These are phyloP conservation scores for Calocybe cyanea DNA, from an alignment of 768 basidiomycete genomes.

Conservation along the genomic window DNA sequence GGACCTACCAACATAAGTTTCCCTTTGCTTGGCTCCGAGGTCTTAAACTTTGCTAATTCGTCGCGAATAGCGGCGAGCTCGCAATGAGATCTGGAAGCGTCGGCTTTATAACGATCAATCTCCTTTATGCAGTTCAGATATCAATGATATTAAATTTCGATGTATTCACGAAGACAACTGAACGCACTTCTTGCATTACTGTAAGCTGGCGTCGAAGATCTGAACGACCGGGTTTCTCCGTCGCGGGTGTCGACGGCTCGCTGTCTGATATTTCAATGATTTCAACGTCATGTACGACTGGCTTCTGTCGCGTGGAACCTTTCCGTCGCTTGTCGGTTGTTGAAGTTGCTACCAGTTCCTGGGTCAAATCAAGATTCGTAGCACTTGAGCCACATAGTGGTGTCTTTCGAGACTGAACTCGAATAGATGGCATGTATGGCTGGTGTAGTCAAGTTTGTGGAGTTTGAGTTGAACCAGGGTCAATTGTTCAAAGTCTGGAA, in stretches of 20 bases:
- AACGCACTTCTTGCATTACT: conserved; percentile 39
- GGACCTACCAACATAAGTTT: conserved; percentile 29
- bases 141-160: neutral
- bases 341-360: neutral
- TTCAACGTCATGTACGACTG: conserved; percentile 23
- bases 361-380: neutral
- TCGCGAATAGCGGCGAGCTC: conserved; percentile 19
- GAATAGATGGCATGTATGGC: conserved; percentile 9
- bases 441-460: no score
- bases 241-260: conserved; percentile 22
- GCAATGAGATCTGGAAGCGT: conserved; percentile 21
- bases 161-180: conserved; percentile 5
- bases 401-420: conserved; percentile 1
- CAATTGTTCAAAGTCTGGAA: no score
- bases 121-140: conserved; percentile 22
- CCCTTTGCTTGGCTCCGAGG: conserved; percentile 20
- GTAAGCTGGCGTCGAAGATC: conserved; percentile 39
- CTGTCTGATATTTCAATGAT: conserved; percentile 58
- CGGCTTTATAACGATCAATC: conserved; percentile 25
- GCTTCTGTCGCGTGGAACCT: conserved; percentile 8
- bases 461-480: no score
- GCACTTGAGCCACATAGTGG: neutral
- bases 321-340: conserved; percentile 18
- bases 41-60: conserved; percentile 26
- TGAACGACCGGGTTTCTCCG: conserved; percentile 17